Percentiles rank a stretch among this genome's conserved stretches.
Conservation (phyloP, 179 eudicot species). For the Actinidia chinensis region DNA sequence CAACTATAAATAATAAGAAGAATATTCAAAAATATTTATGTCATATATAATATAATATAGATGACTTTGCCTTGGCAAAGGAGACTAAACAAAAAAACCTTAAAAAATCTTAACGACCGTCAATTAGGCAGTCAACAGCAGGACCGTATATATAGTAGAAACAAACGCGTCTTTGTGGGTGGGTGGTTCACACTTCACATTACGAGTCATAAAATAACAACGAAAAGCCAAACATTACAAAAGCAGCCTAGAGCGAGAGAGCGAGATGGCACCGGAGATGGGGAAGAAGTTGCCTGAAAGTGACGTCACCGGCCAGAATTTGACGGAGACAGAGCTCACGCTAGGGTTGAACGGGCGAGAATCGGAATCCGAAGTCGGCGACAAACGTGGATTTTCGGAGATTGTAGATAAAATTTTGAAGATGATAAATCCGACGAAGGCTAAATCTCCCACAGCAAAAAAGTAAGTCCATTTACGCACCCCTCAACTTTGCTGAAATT, state of each 20-base stretch:
- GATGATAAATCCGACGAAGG: conserved; percentile 11
- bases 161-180: neutral
- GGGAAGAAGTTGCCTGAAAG: conserved; percentile 13
- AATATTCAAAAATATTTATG: too few relatives aligned
- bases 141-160: neutral
- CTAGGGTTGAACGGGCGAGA: conserved; percentile 55
- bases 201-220: too few relatives aligned
- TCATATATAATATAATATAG: too few relatives aligned
- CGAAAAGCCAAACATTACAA: neutral
- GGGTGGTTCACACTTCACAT: too few relatives aligned
- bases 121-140: too few relatives aligned
- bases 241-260: too few relatives aligned
- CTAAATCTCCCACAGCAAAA: conserved; percentile 44
- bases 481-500: too few relatives aligned
- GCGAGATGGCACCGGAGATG: conserved; percentile 17
- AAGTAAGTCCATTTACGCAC: conserved; percentile 39
- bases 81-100: too few relatives aligned
- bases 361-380: conserved; percentile 13
- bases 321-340: conserved; percentile 62
- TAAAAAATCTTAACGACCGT: too few relatives aligned
- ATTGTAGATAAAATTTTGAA: conserved; percentile 14
- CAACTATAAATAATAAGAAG: too few relatives aligned
- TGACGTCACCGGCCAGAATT: conserved; percentile 28
- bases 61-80: too few relatives aligned
- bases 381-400: conserved; percentile 47